These are phyloP conservation scores for Cryptococcus jaspeensis DNA, from an alignment of 1,284 basidiomycete genomes.

Conservation along the genomic window DNA sequence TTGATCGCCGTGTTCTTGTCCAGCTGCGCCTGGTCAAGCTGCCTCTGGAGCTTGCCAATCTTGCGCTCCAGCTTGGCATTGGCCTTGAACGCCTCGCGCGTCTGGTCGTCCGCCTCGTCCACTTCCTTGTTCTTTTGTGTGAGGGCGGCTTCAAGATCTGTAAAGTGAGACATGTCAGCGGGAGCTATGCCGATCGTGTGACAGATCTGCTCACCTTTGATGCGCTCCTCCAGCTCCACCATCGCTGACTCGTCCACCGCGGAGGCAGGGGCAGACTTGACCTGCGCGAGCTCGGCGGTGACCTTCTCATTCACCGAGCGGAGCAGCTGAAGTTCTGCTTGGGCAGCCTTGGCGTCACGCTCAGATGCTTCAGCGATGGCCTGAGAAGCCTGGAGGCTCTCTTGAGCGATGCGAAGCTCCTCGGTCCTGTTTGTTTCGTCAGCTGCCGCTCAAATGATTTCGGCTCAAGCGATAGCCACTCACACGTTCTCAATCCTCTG, in stretches of 20 bases:
- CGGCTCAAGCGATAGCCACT: not conserved
- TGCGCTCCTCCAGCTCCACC: slow-evolving; percentile 17
- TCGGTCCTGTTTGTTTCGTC: not conserved
- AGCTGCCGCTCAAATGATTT: not conserved
- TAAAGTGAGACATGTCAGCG: not conserved
- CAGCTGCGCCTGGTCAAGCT: slow-evolving; percentile 20
- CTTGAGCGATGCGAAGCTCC: not conserved
- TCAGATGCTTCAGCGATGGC: not conserved
- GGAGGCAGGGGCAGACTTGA: not conserved
- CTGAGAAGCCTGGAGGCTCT: not conserved
- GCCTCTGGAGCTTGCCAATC: slow-evolving; percentile 34
- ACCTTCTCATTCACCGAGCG: slow-evolving; percentile 10
- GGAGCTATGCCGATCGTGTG: not conserved
- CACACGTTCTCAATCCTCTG: slow-evolving; percentile 5
- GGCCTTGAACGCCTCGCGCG: slow-evolving; percentile 30
- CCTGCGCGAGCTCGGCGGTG: slow-evolving; percentile 4
- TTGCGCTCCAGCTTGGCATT: slow-evolving; percentile 39
- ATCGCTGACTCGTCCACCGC: slow-evolving; percentile 6
- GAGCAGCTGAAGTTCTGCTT: slow-evolving; percentile 6
- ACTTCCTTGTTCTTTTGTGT: slow-evolving; percentile 35
- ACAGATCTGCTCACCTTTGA: slow-evolving; percentile 18
- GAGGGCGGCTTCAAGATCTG: slow-evolving; percentile 33
- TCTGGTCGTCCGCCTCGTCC: slow-evolving; percentile 39
- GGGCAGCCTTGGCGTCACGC: not conserved
- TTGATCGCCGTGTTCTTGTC: slow-evolving; percentile 25